Base-by-base conservation (phyloP, 164 flowering plant species). In the Protea cynaroides region DNA sequence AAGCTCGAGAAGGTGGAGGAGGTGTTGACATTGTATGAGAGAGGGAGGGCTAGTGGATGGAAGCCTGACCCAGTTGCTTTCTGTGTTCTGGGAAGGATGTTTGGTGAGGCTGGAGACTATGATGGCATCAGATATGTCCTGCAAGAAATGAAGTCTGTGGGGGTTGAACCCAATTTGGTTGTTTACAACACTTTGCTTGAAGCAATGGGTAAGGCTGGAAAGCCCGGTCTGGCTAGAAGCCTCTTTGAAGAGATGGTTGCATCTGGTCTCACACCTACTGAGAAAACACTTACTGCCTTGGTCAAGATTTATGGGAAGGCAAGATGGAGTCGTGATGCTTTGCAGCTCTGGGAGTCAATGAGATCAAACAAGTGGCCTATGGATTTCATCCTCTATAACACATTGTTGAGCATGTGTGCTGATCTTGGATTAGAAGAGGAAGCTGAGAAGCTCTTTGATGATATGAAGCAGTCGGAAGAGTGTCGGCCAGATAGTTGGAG, bases 401-500 rank as follows among this genome's bases (percentile, higher is more conserved):
- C 99, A 23, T 73, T 94, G 85, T 69, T 91, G 75, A 91, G 84
- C 61, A 91, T 94, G 99, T 94, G 97, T 74, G 99, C 99, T 11
- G 97, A 91, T 76, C 80, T 94, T 71, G 99, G 94, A 1, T 70
- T 86, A 59, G 86, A 78, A 67, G 93, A 90, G 68, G 97, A 94
- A 63, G 99, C 92, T 1, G 96, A 84, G 82, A 75, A 18, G 69
- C 79, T 94, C n/a, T 94, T 91, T 65, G 84, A 78, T 37, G 90
- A 88, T 36, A 91, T 94, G 97, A 89, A 86, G 73, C 49, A 47
- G 9, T 81, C 86, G 1, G 66, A 71, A 67, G 57, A 58, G 17
- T 78, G 84, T 59, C 79, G 64, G 75, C 96, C 95, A 0, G 96
- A 94, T 76, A 88, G 96, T 72, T 91, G 85, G 86, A 91, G 92